Base-by-base conservation (phyloP, 495 filamentous ascomycete genomes). In the Aspergillus egyptiacus region DNA sequence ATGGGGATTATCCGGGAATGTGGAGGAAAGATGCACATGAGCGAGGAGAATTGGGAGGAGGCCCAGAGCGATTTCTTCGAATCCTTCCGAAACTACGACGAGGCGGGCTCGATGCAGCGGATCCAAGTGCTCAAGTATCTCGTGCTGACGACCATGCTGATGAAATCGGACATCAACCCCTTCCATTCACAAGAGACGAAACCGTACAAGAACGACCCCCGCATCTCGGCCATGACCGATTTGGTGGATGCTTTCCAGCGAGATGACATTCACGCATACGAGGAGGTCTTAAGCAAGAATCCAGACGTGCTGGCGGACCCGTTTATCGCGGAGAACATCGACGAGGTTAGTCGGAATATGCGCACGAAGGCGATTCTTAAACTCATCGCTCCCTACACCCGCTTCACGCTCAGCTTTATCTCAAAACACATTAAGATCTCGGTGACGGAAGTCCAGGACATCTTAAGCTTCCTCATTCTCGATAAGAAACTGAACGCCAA, bases 11-110 rank as follows among this genome's bases (percentile, higher is more conserved):
- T 98, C 61, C 86, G 94, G 41, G 93, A 98, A 68, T 97, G 93
- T 65, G 94, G 93, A 55, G 93, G 93, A 51, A 98, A 98, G 73
- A 98, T 98, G 93, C 91, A 98, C 68, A 96, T 98, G 94, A 95
- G 88, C 60, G 93, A 98, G 73, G 93, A 97, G 70, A 96, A 96
- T 66, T 98, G 93, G 93, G 87, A 95, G 66, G 87, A 89, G 49
- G 93, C 93, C 4, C 91, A 96, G 62, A 91, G 82, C 54, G 94
- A 96, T 66, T 98, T 98, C 69, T 96, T 96, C 64, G 94, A 98
- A 66, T 91, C 93, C 3, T 98, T 98, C 72, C 86, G 90, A 20
- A 97, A 97, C 70, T 98, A 97, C 69, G 94, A 98, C 64, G 93
- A 98, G 67, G 93, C 93, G 32, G 93, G 93, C 41, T 95, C 91